phyloP scores from a whole-genome alignment of 2,329 filamentous ascomycete species.

The Fusarium mexicanum region DNA sequence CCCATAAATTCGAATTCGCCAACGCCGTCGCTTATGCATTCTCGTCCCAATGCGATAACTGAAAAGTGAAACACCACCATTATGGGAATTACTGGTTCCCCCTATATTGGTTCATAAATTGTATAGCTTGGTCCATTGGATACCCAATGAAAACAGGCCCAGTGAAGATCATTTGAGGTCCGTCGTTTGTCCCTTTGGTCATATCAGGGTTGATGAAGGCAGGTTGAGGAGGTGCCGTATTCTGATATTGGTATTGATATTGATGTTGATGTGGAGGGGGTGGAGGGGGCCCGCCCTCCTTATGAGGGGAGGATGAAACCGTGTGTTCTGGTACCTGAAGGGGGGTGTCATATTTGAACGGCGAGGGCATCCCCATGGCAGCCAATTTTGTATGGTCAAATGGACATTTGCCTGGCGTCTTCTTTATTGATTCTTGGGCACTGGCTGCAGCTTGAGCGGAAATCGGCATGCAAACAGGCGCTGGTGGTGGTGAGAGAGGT shows the following conservation, averaged over 20 bases:
- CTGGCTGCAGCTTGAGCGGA: conserved; percentile 43
- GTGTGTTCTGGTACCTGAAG: conserved; percentile 17
- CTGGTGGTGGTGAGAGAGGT: conserved; percentile 66
- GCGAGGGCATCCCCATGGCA: conserved; percentile 44
- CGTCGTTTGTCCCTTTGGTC: conserved; percentile 44
- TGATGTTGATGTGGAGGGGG: conserved; percentile 13
- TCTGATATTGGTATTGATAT: conserved; percentile 8
- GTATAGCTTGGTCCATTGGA: conserved; percentile 81
- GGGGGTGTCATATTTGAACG: conserved; percentile 22
- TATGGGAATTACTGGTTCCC: conserved; percentile 37
- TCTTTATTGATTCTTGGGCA: conserved; percentile 40
- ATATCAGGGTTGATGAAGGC: conserved; percentile 61
- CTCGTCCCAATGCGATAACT: conserved; percentile 11
- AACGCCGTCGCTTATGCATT: conserved; percentile 48
- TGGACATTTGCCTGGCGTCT: conserved; percentile 62
- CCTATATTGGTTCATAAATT: conserved; percentile 72
- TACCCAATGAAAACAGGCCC: conserved; percentile 96
- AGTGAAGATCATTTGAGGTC: conserved; percentile 84
- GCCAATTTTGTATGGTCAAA: conserved; percentile 63
- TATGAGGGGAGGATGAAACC: conserved; percentile 32
- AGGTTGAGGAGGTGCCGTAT: conserved; percentile 51
- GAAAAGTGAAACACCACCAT: conserved; percentile 20
- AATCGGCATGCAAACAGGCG: conserved; percentile 62
- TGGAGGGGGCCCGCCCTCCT: conserved; percentile 32
- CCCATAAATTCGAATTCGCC: conserved; percentile 8